Evolutionary conservation across 1,284 basidiomycete genomes (phyloP), one percentile per base, ranked within the genome.

Genomic region (Boletellus dicymbophilus): DNA sequence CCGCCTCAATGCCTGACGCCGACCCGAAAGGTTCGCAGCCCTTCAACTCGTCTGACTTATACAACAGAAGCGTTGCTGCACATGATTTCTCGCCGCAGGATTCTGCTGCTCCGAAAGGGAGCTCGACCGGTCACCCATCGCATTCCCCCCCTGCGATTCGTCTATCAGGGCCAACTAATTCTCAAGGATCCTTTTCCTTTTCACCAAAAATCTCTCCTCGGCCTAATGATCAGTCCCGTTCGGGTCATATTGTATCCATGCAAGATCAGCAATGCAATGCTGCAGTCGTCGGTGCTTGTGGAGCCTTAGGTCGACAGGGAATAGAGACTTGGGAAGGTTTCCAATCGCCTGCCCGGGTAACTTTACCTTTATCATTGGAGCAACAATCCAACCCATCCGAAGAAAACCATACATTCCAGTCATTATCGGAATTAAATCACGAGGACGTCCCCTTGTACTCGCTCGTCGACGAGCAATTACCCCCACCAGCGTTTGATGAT

Each of bases 401-500:
- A 41, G 39, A 25, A 9, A 16, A 43, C 22, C 16, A 23, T 28
- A 42, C 25, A 3, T 25, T 46, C 18, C 36, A 43, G 30, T 28
- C 28, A 41, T 31, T 33, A 22, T 21, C 25, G n/a, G 62, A 49
- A 4, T 25, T 26, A 26, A 15, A 44, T 33, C 51, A 50, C 13
- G 63, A 68, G 6, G 59, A 56, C 1, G 46, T 53, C 26, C 65
- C 65, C 10, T 41, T 40, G 37, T 65, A 62, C 51, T 60, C 57
- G 10, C 51, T 62, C 4, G 30, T 63, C 20, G 58, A 66, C 23
- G 54, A 68, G 6, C 45, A 59, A 33, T 37, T 45, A 13, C 62
- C 63, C 28, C 62, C 66, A 22, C 60, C 66, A 25, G 49, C 61
- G 3, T 63, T 66, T 23, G 53, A 60, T 25, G 62, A 64, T 28